Conservation (phyloP, 192 early-diverging fungal species). For the Coemansia sp. region DNA sequence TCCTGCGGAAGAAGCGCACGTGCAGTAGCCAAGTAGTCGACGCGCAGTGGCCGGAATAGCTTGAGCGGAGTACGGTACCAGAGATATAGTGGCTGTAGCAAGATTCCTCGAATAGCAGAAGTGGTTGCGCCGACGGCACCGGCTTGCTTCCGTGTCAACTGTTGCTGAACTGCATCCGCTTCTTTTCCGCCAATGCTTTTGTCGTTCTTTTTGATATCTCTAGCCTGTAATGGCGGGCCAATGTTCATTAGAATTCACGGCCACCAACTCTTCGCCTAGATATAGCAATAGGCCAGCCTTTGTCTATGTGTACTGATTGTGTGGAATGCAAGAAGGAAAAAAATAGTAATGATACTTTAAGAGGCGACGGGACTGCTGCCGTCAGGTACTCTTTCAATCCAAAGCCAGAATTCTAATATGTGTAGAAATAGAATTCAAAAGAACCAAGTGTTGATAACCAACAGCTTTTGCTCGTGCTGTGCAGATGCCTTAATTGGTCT, state of each 20-base stretch:
- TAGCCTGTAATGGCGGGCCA: conserved; percentile 23
- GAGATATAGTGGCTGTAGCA: conserved; percentile 52
- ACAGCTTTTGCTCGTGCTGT: too few species aligned
- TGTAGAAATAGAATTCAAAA: too few species aligned
- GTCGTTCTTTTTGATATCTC: conserved; percentile 3
- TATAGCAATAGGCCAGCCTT: neutral
- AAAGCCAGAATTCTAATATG: too few species aligned
- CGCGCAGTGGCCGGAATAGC: conserved; percentile 73
- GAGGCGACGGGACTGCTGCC: neutral
- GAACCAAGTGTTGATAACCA: too few species aligned
- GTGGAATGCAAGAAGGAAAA: neutral
- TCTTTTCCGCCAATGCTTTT: neutral
- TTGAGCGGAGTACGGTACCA: conserved; percentile 57
- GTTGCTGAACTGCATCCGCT: conserved; percentile 7
- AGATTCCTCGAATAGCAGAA: conserved; percentile 40
- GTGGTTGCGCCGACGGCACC: conserved; percentile 51
- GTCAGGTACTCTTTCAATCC: neutral
- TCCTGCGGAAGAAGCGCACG: conserved; percentile 65
- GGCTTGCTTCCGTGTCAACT: conserved; percentile 43
- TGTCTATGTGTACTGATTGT: neutral
- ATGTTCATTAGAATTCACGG: conserved; percentile 24
- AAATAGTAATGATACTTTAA: neutral
- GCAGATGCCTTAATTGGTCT: too few species aligned
- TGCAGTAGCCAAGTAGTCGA: conserved; percentile 77
- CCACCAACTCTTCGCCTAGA: neutral